Evolutionary conservation across 2,329 filamentous ascomycete genomes (phyloP), one percentile per base, ranked within the genome.

Genomic region (Sporothrix protearum): DNA sequence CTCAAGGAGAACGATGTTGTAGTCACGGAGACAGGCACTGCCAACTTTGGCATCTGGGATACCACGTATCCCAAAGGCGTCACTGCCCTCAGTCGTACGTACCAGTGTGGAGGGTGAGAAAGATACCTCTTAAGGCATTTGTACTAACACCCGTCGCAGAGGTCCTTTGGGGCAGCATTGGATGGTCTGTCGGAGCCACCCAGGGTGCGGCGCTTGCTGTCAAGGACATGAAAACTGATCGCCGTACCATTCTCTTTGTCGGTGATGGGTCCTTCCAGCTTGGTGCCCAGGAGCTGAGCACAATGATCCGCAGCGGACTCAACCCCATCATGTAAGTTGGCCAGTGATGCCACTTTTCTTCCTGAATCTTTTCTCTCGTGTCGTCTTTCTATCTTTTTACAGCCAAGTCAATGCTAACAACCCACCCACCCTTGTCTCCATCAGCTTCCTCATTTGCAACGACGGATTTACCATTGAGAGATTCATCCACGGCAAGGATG

Each of bases 391-490:
- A 36, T 36, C 33, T 36, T 22, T 6, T 22, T 6, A 30, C 6
- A 25, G 19, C 14, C 19, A 3, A n/a, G 6, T 14, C 22, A 5
- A 19, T 3, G 9, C 16, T 42, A 45, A 49, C 49, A 19, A 14
- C 66, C 49, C 4, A 39, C 33, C n/a, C n/a, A n/a, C n/a, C n/a
- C 1, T 45, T 47, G 3, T 68, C n/a, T 2, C 36, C 22, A 47
- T 7, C 71, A 88, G 87, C 74, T 95, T 97, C 79, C 85, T 96
- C 74, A 91, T 97, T 75, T 93, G 92, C 85, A 96, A 96, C 79
- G 88, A 94, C 53, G 94, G 94, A 12, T 97, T 92, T 82, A 96
- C 93, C 10, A 96, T 96, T 79, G 94, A 97, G 82, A 89, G 94
- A 39, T 92, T 88, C 79, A 96, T 97, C 77, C 93, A 97, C 80